Evolutionary conservation across 2,329 filamentous ascomycete species (phyloP), one percentile per base, ranked within the genome.

Genomic region (Cordyceps militaris): DNA sequence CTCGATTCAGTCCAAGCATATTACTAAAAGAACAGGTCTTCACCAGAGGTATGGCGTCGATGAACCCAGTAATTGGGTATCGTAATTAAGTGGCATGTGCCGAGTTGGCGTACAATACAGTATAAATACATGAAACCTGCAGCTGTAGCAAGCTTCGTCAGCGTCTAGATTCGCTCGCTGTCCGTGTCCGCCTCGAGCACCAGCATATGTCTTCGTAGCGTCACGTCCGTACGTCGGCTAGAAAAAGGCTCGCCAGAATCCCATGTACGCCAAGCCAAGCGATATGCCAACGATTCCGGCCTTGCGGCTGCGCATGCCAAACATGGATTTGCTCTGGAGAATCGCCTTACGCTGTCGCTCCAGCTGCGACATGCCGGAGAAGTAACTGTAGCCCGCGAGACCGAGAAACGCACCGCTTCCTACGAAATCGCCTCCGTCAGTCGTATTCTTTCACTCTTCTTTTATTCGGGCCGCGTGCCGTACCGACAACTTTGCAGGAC

Each of bases 331-430:
- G 73, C 86, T 88, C 67, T 81, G 77, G 59, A 90, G 72, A 61
- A 92, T 89, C 60, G 75, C 71, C n/a, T 78, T 76, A 60, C 81
- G 79, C 69, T 89, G 86, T 64, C 79, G 77, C 64, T 84, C 79
- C 30, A 94, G 81, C 70, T 92, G 88, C 52, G 77, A 76, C 71
- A 85, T 87, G 59, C 89, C 89, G 3, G 87, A 88, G 61, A 84
- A 76, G 73, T 91, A 92, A 70, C 85, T 91, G 73, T 92, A 94
- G 1, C 79, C 84, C 3, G 85, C 89, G 16, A 93, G 81, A 1
- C 87, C 87, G 57, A 90, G 76, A 62, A 94, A 91, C 1, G 88
- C 87, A 40, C 84, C 80, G 66, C 87, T 86, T 46, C 89, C 89
- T 92, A 64, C 57, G 23, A 10, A 30, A 28, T 8, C 8, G 32